phyloP scores from a whole-genome alignment of 345 rosid species.

The Camelina neglecta region DNA sequence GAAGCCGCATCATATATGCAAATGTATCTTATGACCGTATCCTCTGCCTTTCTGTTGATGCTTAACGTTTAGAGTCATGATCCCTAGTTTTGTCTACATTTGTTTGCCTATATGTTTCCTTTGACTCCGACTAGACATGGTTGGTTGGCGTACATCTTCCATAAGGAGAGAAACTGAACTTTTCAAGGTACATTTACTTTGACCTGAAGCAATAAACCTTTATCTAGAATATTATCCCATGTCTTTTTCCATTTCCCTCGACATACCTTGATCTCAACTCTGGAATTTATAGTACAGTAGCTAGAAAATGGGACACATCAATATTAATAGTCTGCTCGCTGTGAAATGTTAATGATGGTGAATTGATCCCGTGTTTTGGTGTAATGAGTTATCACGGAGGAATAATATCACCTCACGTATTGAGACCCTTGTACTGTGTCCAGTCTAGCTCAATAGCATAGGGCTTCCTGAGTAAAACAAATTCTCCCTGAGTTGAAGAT shows the following conservation, averaged over 20 bases:
- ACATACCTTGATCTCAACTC: not conserved
- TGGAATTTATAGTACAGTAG: slow-evolving; percentile 8
- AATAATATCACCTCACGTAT: not conserved
- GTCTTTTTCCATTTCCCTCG: not conserved
- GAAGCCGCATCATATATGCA: slow-evolving; percentile 75
- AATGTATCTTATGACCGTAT: slow-evolving; percentile 99
- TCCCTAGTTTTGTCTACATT: slow-evolving; percentile 12
- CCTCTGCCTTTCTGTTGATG: slow-evolving; percentile 45
- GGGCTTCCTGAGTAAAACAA: too few relatives aligned
- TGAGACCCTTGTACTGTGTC: not conserved
- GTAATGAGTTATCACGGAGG: not conserved
- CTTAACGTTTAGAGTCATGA: slow-evolving; percentile 2
- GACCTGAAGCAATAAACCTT: not conserved
- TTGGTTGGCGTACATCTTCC: slow-evolving; percentile 99
- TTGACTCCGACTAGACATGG: slow-evolving; percentile 83
- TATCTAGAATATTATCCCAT: not conserved
- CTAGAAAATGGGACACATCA: slow-evolving; percentile 8
- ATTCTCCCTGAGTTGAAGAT: not conserved
- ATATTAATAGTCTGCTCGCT: not conserved
- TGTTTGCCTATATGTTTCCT: slow-evolving; percentile 39
- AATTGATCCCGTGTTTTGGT: not conserved
- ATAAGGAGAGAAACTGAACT: slow-evolving; percentile 93
- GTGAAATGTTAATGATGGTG: not conserved
- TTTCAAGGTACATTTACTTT: slow-evolving; percentile 52
- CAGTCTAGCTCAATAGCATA: not conserved